Conservation (phyloP, 176 grass and related monocot species). For the Carex pumila region DNA sequence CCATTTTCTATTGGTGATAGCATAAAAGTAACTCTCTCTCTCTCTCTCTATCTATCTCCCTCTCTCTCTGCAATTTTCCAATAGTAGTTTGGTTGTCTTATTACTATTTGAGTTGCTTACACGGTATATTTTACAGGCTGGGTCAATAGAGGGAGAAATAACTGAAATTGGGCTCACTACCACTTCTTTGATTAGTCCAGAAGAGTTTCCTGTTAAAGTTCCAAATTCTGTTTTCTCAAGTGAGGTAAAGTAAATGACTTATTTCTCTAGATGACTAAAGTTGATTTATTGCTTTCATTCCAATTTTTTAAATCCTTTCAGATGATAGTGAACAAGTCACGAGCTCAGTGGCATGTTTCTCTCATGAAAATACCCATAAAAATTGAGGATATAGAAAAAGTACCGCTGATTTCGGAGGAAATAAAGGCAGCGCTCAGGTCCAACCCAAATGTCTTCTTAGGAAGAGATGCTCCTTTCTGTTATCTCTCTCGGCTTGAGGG, state of each 20-base stretch:
- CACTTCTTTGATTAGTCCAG: slow-evolving; percentile 63
- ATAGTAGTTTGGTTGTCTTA: neutral
- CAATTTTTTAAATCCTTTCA: slow-evolving; percentile 26
- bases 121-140: slow-evolving; percentile 41
- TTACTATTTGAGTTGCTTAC: neutral
- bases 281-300: neutral
- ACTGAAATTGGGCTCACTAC: slow-evolving; percentile 73
- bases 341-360: slow-evolving; percentile 34
- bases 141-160: slow-evolving; percentile 70
- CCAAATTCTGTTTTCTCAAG: slow-evolving; percentile 86
- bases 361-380: slow-evolving; percentile 40
- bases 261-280: neutral
- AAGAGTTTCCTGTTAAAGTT: slow-evolving; percentile 79
- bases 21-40: slow-evolving; percentile 52
- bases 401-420: slow-evolving; percentile 51
- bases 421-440: slow-evolving; percentile 56
- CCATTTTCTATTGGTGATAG: slow-evolving; percentile 69
- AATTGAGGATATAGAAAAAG: slow-evolving; percentile 71
- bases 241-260: slow-evolving; percentile 45
- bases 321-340: slow-evolving; percentile 91
- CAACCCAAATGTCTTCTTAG: slow-evolving; percentile 57
- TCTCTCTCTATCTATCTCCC: no score
- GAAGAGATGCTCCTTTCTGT: slow-evolving; percentile 70
- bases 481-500: slow-evolving; percentile 67
- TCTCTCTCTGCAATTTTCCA: neutral